phyloP scores from a whole-genome alignment of 805 yeast genomes.

The Maudiozyma pseudohumilis region DNA sequence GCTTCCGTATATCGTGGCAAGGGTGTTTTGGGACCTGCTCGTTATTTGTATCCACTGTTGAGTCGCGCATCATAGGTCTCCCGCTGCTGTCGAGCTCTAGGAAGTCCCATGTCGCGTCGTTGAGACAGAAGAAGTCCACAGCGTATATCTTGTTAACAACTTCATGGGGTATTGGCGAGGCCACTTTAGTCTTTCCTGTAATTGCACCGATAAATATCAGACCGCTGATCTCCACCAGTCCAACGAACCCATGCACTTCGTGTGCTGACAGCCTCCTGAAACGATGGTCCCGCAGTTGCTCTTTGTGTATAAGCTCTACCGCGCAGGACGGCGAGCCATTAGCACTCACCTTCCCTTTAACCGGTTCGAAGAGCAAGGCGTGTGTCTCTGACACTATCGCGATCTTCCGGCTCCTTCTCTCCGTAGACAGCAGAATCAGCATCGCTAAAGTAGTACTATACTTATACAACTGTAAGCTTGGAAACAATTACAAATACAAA shows the following conservation, averaged over 20 bases:
- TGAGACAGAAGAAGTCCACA: slow-evolving; percentile 78
- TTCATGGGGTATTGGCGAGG: slow-evolving; percentile 71
- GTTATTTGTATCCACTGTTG: slow-evolving; percentile 15
- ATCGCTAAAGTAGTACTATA: no score
- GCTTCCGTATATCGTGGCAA: slow-evolving; percentile 65
- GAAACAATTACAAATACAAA: no score
- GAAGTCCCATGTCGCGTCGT: slow-evolving; percentile 69
- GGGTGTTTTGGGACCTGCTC: slow-evolving; percentile 55
- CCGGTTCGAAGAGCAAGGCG: slow-evolving; percentile 13
- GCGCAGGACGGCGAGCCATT: slow-evolving; percentile 34
- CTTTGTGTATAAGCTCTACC: slow-evolving; percentile 38
- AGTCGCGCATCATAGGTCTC: slow-evolving; percentile 22
- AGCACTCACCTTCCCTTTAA: slow-evolving; percentile 13
- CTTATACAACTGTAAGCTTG: no score
- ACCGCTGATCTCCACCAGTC: slow-evolving; percentile 59
- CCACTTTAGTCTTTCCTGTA: slow-evolving; percentile 66
- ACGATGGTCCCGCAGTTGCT: slow-evolving; percentile 29
- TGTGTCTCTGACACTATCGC: slow-evolving; percentile 10
- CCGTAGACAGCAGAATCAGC: slow-evolving; percentile 17
- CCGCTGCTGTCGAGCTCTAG: slow-evolving; percentile 61
- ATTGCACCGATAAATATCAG: slow-evolving; percentile 72
- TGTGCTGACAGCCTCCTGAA: slow-evolving; percentile 36
- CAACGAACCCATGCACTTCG: slow-evolving; percentile 63
- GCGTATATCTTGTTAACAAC: slow-evolving; percentile 66
- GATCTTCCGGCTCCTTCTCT: slow-evolving; percentile 7